These are phyloP conservation scores for Trichosanthes cucumerina DNA, from an alignment of 306 rosid genomes.

Conservation along the genomic window DNA sequence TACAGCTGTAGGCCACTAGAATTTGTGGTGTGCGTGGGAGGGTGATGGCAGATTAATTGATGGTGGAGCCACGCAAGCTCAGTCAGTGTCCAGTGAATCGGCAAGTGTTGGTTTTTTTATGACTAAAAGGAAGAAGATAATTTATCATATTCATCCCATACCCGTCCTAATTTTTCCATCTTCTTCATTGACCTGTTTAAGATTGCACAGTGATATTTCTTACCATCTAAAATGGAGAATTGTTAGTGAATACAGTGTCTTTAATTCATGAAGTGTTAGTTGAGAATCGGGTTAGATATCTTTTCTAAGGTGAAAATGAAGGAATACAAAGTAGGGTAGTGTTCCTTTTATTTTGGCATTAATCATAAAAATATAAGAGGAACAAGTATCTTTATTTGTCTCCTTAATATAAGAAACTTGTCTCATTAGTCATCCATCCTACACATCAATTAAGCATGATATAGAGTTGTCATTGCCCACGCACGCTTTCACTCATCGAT, in stretches of 20 bases:
- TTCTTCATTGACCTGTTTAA: neutral
- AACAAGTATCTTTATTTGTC: neutral
- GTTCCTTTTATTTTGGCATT: neutral
- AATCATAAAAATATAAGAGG: neutral
- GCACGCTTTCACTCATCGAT: neutral
- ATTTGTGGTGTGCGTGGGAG: slow-evolving; percentile 10
- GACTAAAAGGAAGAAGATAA: neutral
- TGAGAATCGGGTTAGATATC: neutral
- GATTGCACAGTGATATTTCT: neutral
- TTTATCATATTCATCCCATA: neutral
- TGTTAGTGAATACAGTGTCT: no score
- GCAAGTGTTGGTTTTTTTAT: neutral
- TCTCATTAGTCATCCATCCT: neutral
- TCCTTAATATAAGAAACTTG: neutral
- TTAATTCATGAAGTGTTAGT: neutral
- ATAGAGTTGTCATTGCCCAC: neutral
- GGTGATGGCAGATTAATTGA: neutral
- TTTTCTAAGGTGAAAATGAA: neutral
- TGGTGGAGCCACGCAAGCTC: slow-evolving; percentile 18
- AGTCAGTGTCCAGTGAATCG: neutral
- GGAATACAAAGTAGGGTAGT: neutral
- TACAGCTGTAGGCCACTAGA: slow-evolving; percentile 20
- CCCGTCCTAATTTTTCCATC: neutral
- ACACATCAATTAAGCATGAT: neutral
- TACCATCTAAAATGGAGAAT: neutral